These are phyloP conservation scores for Wickerhamiella brachini DNA, from an alignment of 805 yeast species.

Conservation along the genomic window DNA sequence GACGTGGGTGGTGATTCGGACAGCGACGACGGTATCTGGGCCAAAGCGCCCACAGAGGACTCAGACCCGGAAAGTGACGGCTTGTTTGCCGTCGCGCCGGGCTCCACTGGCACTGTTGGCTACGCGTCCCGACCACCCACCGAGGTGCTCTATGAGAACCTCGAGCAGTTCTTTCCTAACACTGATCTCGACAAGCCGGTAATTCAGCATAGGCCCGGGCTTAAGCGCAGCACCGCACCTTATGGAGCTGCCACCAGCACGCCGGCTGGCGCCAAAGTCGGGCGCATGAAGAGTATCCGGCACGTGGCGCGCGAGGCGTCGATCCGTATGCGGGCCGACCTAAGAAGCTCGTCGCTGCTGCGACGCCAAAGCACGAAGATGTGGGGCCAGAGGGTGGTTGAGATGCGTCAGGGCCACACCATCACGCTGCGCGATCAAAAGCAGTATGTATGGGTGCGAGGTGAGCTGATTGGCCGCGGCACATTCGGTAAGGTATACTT, in stretches of 20 bases:
- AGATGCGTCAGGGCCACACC: conserved; percentile 50
- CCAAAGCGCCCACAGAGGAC: conserved; percentile 27
- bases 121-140: conserved; percentile 89
- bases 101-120: conserved; percentile 8
- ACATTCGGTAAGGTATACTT: conserved; percentile 89
- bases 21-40: conserved; percentile 47
- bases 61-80: not conserved
- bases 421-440: conserved; percentile 49
- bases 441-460: conserved; percentile 95
- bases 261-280: not conserved
- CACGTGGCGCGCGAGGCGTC: conserved; percentile 86
- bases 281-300: conserved; percentile 78
- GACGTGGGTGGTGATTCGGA: conserved; percentile 26
- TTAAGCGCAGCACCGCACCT: not conserved
- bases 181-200: conserved; percentile 88
- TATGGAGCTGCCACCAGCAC: not conserved
- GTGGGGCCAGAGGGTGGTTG: conserved; percentile 95
- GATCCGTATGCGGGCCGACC: conserved; percentile 27
- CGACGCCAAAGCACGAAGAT: conserved; percentile 78
- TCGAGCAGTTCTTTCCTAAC: conserved; percentile 84
- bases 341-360: conserved; percentile 25
- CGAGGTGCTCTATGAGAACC: conserved; percentile 80
- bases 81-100: not conserved
- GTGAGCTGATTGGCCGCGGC: conserved; percentile 92
- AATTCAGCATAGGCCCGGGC: conserved; percentile 32